phyloP scores from a whole-genome alignment of 371 early-diverging fungal genomes.

The Rhizopus delemar region DNA sequence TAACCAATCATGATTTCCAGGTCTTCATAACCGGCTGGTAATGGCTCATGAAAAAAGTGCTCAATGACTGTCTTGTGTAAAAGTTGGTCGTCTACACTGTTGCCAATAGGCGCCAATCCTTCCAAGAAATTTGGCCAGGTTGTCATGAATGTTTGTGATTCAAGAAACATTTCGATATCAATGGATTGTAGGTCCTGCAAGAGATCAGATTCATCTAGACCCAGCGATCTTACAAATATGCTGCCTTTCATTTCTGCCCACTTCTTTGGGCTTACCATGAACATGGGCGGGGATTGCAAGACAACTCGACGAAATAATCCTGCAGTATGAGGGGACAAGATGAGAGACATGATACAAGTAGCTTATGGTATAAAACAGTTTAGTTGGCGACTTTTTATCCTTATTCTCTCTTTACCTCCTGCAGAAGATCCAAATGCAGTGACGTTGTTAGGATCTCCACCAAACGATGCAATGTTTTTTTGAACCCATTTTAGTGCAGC shows the following conservation, averaged over 20 bases:
- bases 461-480: constrained; percentile 29
- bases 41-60: constrained; percentile 25
- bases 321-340: constrained; percentile 23
- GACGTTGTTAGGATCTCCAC: constrained; percentile 36
- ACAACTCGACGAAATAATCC: constrained; percentile 28
- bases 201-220: constrained; percentile 13
- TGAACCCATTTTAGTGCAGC: constrained; percentile 37
- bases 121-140: constrained; percentile 47
- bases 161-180: constrained; percentile 29
- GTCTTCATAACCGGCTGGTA: constrained; percentile 24
- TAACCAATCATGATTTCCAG: constrained; percentile 37
- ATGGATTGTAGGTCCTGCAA: constrained; percentile 25
- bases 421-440: constrained; percentile 46
- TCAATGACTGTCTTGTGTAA: constrained; percentile 23
- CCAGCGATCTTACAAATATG: constrained; percentile 32
- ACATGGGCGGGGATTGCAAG: constrained; percentile 42
- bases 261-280: constrained; percentile 27
- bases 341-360: constrained; percentile 22
- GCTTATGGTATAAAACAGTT: constrained; percentile 12
- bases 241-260: constrained; percentile 39
- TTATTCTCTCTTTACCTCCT: constrained; percentile 24
- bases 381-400: neutral
- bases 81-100: constrained; percentile 19
- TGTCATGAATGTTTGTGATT: constrained; percentile 37
- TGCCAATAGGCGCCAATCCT: constrained; percentile 38